phyloP scores from a whole-genome alignment of 2,329 filamentous ascomycete genomes.

The Diaporthe batatas region DNA sequence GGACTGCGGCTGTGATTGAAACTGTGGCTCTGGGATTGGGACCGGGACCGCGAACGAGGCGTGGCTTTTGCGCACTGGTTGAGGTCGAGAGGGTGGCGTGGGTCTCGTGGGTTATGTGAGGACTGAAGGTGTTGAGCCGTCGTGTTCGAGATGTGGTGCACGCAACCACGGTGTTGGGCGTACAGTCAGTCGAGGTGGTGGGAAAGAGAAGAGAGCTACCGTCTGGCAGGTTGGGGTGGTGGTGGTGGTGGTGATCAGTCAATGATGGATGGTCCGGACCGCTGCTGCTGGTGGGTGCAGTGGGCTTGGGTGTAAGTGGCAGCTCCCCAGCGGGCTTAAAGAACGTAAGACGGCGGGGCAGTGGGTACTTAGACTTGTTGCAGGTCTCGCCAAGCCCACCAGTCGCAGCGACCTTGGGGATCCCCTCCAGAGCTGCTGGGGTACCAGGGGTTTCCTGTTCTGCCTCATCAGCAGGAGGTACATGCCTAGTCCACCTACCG shows the following conservation, averaged over 20 bases:
- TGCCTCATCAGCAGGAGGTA: neutral
- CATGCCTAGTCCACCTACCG: slow-evolving; percentile 2
- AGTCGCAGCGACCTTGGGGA: slow-evolving; percentile 33
- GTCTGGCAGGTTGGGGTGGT: slow-evolving; percentile 5
- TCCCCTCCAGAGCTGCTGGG: slow-evolving; percentile 24
- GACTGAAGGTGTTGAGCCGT: neutral
- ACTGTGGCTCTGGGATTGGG: neutral
- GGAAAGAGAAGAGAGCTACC: slow-evolving; percentile 22
- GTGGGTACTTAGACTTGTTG: slow-evolving; percentile 32
- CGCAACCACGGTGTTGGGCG: neutral
- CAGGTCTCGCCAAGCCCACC: slow-evolving; percentile 28
- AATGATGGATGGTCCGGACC: slow-evolving; percentile 32
- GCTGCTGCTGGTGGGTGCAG: slow-evolving; percentile 26
- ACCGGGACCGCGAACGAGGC: neutral
- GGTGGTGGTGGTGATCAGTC: slow-evolving; percentile 33
- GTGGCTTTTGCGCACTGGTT: slow-evolving; percentile 3
- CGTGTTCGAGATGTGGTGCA: neutral
- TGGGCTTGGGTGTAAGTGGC: slow-evolving; percentile 18
- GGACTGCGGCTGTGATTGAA: neutral
- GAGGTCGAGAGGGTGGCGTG: neutral
- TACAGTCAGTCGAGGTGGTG: slow-evolving; percentile 5
- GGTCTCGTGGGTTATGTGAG: neutral
- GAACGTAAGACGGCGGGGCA: slow-evolving; percentile 30
- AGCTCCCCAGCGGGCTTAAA: slow-evolving; percentile 13
- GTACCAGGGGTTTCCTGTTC: slow-evolving; percentile 11